Percentiles rank a stretch among this genome's conserved stretches.
These are phyloP conservation scores for Ganoderma boninense DNA, from an alignment of 1,284 basidiomycete species.

Conservation along the genomic window DNA sequence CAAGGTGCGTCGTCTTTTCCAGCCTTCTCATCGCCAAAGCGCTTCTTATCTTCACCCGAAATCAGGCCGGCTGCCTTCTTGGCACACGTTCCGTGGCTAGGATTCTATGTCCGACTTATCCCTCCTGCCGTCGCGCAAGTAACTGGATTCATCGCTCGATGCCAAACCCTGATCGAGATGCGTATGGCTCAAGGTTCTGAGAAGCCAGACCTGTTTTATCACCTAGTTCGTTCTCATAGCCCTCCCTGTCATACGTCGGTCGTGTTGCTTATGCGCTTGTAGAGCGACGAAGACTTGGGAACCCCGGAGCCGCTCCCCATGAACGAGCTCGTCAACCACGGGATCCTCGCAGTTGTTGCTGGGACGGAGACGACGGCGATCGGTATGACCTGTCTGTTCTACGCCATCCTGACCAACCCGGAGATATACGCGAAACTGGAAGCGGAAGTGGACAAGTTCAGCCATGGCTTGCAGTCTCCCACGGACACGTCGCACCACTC, in stretches of 20 bases:
- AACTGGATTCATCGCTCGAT: not conserved
- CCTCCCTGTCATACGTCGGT: not conserved
- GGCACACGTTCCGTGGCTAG: slow-evolving; percentile 2
- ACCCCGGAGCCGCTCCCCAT: not conserved
- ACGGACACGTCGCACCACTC: not conserved
- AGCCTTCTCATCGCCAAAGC: not conserved
- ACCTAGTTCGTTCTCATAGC: not conserved
- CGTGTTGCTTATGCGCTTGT: no score
- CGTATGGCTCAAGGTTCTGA: not conserved
- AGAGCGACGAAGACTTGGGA: not conserved
- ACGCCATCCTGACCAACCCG: not conserved
- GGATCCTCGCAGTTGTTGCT: not conserved
- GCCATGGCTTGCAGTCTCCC: not conserved
- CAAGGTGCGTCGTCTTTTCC: not conserved
- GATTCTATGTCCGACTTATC: not conserved
- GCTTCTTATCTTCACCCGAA: not conserved
- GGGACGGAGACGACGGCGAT: not conserved
- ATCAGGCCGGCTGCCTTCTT: not conserved
- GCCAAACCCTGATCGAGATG: not conserved
- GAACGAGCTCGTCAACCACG: slow-evolving; percentile 4
- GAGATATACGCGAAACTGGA: not conserved
- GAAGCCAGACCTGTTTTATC: not conserved
- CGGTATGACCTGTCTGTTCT: not conserved
- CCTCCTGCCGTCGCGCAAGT: not conserved
- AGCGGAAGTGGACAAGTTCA: not conserved